Evolutionary conservation across 1,139 yeast species (phyloP), one percentile per base, ranked within the genome.

Genomic region (Magnusiomyces paraingens): DNA sequence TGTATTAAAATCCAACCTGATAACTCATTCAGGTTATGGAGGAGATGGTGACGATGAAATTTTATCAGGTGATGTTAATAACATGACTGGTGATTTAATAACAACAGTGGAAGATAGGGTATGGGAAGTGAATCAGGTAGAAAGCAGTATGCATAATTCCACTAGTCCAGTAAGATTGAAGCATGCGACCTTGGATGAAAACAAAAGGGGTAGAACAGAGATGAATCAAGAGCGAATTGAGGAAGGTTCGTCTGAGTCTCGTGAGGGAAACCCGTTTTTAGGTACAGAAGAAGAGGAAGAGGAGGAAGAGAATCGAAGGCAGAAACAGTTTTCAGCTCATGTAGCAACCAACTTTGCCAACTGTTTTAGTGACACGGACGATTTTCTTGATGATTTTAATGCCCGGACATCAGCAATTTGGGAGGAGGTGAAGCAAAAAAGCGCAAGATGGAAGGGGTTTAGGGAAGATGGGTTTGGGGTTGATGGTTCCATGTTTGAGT

Each of bases 321-420:
- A 38, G 38, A 39, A 40, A 10, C 15, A 48, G 6, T 17, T 39
- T 10, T 21, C 45, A 12, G 45, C 50, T 21, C 22, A 15, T 22
- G 45, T 40, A 14, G 41, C 50, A 2, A 38, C 50, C 20, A 48
- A 48, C 39, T 48, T 48, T 26, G 50, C 38, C 12, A 38, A 15
- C 15, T 48, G 50, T 21, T 48, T 48, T 48, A 38, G 35, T 15
- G 50, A 48, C 15, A 48, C 26, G 2, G 50, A 40, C 15, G 50
- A 48, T 4, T 48, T 48, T 48, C 22, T 48, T 3, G 38, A 20
- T 3, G 26, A 40, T n/a, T 48, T 48, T 32, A 26, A 48, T 48
- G 50, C 50, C 2, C 21, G 45, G 11, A 48, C 50, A 2, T 48
- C 45, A 2, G 45, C 36, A 2, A 26, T 48, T 17, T 48, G 50